A percentile compares a stretch with the other conserved stretches of the same genome.
phyloP scores from a whole-genome alignment of 163 green algal species.

The Prototheca wickerhamii region DNA sequence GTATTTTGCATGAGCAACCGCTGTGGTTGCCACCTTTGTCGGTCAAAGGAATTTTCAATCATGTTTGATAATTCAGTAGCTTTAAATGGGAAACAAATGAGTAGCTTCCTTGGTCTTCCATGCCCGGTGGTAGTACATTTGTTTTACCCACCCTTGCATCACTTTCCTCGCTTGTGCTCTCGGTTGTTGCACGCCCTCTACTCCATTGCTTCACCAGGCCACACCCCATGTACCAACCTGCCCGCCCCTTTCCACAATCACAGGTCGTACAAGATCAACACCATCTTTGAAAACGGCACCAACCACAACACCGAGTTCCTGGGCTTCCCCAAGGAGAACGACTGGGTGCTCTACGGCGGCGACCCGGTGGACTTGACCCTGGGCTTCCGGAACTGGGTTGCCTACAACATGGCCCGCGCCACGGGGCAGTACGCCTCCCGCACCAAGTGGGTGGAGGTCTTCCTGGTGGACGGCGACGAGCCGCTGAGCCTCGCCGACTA shows the following conservation, averaged over 20 bases:
- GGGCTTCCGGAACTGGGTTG: slow-evolving; percentile 64
- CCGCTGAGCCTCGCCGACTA: slow-evolving; percentile 43
- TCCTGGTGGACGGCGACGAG: slow-evolving; percentile 22
- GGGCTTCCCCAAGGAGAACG: slow-evolving; percentile 48
- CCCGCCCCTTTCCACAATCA: too few relatives aligned
- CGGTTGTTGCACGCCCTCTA: too few relatives aligned
- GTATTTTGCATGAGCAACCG: too few relatives aligned
- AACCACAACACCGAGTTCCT: slow-evolving; percentile 19
- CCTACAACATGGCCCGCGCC: slow-evolving; percentile 36
- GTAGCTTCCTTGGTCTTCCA: background rate
- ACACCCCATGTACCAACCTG: too few relatives aligned
- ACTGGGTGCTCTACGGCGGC: slow-evolving; percentile 62
- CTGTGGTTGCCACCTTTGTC: too few relatives aligned
- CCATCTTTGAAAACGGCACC: slow-evolving; percentile 2
- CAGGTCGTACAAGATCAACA: slow-evolving; percentile 1
- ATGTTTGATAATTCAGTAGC: background rate
- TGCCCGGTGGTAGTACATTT: too few relatives aligned
- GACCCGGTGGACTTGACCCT: slow-evolving; percentile 50
- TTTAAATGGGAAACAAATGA: background rate
- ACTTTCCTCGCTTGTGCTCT: too few relatives aligned
- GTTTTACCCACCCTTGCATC: too few relatives aligned
- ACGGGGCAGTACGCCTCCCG: slow-evolving; percentile 49
- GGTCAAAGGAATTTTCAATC: too few relatives aligned
- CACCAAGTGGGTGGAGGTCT: slow-evolving; percentile 41
- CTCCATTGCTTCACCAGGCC: too few relatives aligned